phyloP scores from a whole-genome alignment of 2,329 filamentous ascomycete genomes.

The Sporothrix brasiliensis region DNA sequence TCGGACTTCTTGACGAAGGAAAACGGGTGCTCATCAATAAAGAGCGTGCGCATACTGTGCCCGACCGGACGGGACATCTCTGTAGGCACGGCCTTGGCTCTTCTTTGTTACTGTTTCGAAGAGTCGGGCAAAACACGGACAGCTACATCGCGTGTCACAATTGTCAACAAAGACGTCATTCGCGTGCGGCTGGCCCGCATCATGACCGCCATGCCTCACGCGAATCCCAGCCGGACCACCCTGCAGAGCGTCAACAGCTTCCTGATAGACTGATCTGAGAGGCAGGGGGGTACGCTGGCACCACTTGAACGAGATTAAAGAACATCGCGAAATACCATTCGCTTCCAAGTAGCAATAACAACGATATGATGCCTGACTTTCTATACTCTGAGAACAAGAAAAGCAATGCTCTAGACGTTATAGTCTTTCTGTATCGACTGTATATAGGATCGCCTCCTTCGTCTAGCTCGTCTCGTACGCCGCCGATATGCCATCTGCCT shows the following conservation, averaged over 20 bases:
- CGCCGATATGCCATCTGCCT: not conserved
- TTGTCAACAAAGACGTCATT: conserved; percentile 74
- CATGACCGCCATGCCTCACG: conserved; percentile 74
- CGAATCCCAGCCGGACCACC: conserved; percentile 81
- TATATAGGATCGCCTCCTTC: not conserved
- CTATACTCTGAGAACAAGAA: not conserved
- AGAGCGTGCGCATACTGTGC: conserved; percentile 66
- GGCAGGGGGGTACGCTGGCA: not conserved
- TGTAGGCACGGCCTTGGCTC: conserved; percentile 73
- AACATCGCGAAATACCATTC: not conserved
- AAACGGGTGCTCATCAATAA: conserved; percentile 15
- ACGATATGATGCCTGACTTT: not conserved
- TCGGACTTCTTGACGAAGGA: conserved; percentile 43
- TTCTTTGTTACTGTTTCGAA: conserved; percentile 74
- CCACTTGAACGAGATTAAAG: too few species aligned
- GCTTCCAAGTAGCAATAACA: conserved; percentile 21
- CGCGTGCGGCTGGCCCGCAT: conserved; percentile 79
- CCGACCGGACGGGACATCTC: conserved; percentile 79
- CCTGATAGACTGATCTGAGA: conserved; percentile 64
- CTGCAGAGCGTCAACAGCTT: conserved; percentile 91
- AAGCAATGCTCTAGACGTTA: not conserved
- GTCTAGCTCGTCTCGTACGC: not conserved
- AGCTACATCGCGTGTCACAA: not conserved
- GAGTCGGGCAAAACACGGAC: conserved; percentile 45
- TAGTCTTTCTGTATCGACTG: not conserved